Percentiles rank a stretch among this genome's conserved stretches.
phyloP scores from a whole-genome alignment of 345 rosid species.

The Laguncularia racemosa region DNA sequence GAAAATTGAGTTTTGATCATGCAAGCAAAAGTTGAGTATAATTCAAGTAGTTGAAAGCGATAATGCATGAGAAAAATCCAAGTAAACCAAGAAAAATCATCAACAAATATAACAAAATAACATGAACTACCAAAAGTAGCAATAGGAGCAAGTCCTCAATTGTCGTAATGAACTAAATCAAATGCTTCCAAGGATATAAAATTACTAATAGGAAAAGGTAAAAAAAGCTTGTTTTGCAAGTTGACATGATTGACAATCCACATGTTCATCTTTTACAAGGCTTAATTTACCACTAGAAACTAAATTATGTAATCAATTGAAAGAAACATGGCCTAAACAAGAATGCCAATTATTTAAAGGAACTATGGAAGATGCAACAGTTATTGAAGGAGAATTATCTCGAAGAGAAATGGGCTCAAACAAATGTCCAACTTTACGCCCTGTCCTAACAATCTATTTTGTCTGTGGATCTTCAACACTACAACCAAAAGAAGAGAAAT shows the following conservation, averaged over 20 bases:
- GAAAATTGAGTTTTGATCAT: constrained; percentile 1
- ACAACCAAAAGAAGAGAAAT: not conserved
- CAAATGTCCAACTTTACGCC: not conserved
- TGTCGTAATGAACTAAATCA: not conserved
- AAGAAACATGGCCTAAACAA: constrained; percentile 1
- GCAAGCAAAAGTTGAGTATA: not conserved
- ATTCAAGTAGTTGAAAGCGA: not conserved
- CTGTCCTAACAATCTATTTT: constrained; percentile 1
- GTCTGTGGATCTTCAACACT: constrained; percentile 2
- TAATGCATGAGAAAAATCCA: constrained; percentile 1
- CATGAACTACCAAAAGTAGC: too few species aligned
- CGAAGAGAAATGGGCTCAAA: constrained; percentile 8
- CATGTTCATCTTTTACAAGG: not conserved
- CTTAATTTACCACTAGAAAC: constrained; percentile 6
- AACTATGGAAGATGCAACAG: not conserved
- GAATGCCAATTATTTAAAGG: not conserved
- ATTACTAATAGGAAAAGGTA: not conserved
- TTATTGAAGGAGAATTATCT: not conserved
- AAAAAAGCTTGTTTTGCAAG: not conserved
- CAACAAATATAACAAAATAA: not conserved
- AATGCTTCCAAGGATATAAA: not conserved
- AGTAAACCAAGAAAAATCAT: constrained; percentile 4
- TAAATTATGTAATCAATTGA: not conserved
- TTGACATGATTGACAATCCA: not conserved
- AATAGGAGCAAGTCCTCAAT: too few species aligned